A percentile compares a stretch with the other conserved stretches of the same genome.
Evolutionary conservation across 306 rosid species (phyloP).

Genomic region (Prunus armeniaca): DNA sequence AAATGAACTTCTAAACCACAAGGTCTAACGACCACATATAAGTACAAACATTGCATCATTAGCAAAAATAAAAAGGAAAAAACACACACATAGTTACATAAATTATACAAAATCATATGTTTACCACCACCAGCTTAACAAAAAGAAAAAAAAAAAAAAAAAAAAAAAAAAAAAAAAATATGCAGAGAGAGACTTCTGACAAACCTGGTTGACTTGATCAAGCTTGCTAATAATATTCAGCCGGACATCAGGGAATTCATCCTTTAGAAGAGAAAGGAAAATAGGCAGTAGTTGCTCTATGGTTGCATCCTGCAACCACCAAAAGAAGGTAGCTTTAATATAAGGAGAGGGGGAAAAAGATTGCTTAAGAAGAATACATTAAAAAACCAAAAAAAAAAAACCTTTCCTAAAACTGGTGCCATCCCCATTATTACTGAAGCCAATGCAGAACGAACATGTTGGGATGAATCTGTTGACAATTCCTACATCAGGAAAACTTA

Average conservation of each 20-base stretch:
- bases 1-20: not conserved
- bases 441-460: conserved; percentile 96
- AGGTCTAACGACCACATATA: not conserved
- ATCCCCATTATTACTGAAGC: conserved; percentile 99
- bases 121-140: not conserved
- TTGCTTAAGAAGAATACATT: not conserved
- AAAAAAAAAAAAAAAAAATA: not conserved
- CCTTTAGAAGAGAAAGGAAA: conserved; percentile 92
- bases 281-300: conserved; percentile 95
- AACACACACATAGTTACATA: not conserved
- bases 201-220: conserved; percentile 99
- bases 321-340: not conserved
- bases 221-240: conserved; percentile 96
- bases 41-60: not conserved
- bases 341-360: conserved; percentile 10
- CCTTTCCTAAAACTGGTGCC: conserved; percentile 99
- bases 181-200: conserved; percentile 2
- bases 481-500: conserved; percentile 46
- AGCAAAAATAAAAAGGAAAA: no score
- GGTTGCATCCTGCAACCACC: conserved; percentile 81
- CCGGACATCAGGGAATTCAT: conserved; percentile 98
- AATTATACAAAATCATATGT: not conserved
- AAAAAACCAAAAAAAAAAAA: not conserved
- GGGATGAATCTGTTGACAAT: conserved; percentile 95
- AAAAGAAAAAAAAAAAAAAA: not conserved